These are phyloP conservation scores for Lentinula sp. DNA, from an alignment of 768 basidiomycete species.

Conservation along the genomic window DNA sequence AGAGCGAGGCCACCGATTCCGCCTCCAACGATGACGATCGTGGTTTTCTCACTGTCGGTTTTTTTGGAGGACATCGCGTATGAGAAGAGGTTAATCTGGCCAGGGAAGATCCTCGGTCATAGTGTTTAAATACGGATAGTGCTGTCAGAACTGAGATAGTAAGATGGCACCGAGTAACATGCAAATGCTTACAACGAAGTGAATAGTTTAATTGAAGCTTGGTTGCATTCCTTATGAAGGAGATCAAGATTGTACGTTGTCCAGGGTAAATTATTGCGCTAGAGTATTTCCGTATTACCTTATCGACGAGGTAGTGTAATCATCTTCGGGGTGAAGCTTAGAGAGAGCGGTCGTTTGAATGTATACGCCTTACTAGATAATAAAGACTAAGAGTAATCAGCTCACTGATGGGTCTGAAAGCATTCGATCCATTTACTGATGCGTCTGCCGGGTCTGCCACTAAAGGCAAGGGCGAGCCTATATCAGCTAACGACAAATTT, in stretches of 20 bases:
- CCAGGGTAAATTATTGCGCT: not conserved
- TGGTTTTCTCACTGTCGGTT: not conserved
- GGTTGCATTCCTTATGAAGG: not conserved
- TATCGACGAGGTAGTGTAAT: not conserved
- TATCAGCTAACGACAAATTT: no score
- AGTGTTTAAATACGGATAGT: not conserved
- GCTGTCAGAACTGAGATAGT: not conserved
- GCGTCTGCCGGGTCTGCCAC: no score
- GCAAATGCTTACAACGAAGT: not conserved
- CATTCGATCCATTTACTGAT: no score
- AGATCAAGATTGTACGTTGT: not conserved
- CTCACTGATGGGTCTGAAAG: no score
- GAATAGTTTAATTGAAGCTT: not conserved
- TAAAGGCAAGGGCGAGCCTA: no score
- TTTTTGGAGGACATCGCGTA: not conserved
- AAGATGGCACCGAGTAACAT: not conserved
- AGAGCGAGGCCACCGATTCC: constrained; percentile 45
- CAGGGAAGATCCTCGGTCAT: not conserved
- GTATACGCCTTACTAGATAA: no score
- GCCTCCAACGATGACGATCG: constrained; percentile 50
- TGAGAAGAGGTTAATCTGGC: not conserved
- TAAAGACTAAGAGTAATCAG: no score
- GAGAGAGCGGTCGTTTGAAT: no score
- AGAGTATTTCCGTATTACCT: not conserved
- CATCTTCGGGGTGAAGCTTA: no score